Evolutionary conservation across 176 grass and related monocot species (phyloP).

Genomic region (Oryza longistaminata): DNA sequence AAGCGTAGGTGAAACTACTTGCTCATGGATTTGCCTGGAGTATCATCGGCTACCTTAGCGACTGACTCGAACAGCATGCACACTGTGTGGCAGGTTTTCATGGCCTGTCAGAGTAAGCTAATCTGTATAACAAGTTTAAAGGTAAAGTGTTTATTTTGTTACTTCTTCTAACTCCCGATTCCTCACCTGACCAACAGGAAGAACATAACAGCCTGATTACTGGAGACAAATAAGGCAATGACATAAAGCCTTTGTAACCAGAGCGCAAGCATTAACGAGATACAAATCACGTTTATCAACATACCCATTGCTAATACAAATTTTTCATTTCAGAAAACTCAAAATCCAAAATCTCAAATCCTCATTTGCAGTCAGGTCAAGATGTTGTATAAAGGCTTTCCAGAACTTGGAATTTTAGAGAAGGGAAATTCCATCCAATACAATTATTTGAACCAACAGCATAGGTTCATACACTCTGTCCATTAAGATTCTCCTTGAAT

Average conservation of each 20-base stretch:
- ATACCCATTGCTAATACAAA: background rate
- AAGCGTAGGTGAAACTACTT: conserved; percentile 74
- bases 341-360: background rate
- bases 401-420: conserved; percentile 76
- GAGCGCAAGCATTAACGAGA: conserved; percentile 69
- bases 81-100: conserved; percentile 76
- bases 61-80: conserved; percentile 86
- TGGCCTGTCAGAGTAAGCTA: conserved; percentile 66
- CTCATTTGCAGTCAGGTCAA: conserved; percentile 52
- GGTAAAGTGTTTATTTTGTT: background rate
- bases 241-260: conserved; percentile 90
- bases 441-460: conserved; percentile 92
- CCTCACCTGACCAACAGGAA: conserved; percentile 59
- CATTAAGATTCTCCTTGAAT: conserved; percentile 39
- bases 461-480: conserved; percentile 52
- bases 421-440: conserved; percentile 62
- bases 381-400: conserved; percentile 79
- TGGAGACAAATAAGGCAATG: conserved; percentile 97
- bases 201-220: conserved; percentile 85
- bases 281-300: conserved; percentile 64
- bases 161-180: background rate
- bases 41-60: conserved; percentile 95
- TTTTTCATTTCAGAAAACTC: background rate
- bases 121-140: background rate
- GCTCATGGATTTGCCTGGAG: conserved; percentile 99